Base-by-base conservation (phyloP, 139 green algal species). In the Diplosphaera chodatii region DNA sequence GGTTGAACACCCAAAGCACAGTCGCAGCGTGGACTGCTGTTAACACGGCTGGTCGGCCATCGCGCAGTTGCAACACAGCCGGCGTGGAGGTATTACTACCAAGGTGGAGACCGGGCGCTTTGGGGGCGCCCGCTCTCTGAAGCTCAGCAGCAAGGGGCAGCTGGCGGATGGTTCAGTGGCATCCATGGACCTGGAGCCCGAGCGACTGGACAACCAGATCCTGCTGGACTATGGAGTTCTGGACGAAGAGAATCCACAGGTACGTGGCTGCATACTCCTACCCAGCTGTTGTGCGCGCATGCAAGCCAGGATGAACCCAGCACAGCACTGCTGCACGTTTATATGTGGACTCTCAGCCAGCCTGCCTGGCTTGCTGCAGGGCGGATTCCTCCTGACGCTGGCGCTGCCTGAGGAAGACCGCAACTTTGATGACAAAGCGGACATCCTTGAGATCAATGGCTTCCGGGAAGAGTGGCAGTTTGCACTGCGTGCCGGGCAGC, bases 401-500 rank as follows among this genome's bases (percentile, higher is more conserved):
- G 80, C 78, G 23, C 72, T 98, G 22, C 74, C 84, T 13, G 76
- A 89, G 28, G 69, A 66, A 15, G 92, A 97, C 78, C 34, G 67
- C 20, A 90, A 86, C 70, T 80, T 85, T 15, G 90, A 94, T 40
- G 93, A 98, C 84, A 98, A 98, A 83, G 56, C 88, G 13, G 93
- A 97, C 81, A 85, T 97, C 23, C 72, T 93, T 29, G 93, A 97
- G 72, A 29, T 86, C n/a, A 81, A 82, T 32, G 89, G 87, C 29
- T 69, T 91, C 63, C 63, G 64, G 5, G 66, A 82, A 62, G 66
- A 65, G 21, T 30, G 32, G 18, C 77, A 83, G 30, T 92, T 91
- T 69, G 63, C 75, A 13, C 70, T 96, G 66, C 69, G 66, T 0
- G 69, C 79, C 0, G 72, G 83, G 28, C 34, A 56, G 34, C 32